Percentiles rank a stretch among this genome's conserved stretches.
Evolutionary conservation across 2,329 filamentous ascomycete genomes (phyloP).

Genomic region (Diaporthe sp.): DNA sequence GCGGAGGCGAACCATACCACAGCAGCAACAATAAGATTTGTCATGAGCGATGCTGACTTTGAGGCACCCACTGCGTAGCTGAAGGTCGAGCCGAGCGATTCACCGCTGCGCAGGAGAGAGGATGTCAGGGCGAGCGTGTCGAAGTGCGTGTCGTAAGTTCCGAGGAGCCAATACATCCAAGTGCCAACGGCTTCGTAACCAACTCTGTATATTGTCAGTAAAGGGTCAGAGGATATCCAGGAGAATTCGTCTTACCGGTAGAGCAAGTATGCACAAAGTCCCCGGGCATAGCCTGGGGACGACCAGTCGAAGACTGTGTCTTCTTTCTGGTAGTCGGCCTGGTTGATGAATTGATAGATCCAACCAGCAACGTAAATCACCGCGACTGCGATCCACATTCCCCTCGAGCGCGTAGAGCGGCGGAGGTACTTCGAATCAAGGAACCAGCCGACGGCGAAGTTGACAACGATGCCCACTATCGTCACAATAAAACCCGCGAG

Average conservation of each 20-base stretch:
- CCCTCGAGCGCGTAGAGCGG: conserved; percentile 37
- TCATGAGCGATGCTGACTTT: conserved; percentile 23
- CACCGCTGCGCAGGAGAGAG: conserved; percentile 20
- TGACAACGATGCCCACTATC: conserved; percentile 51
- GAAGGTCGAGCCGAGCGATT: conserved; percentile 15
- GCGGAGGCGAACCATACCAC: conserved; percentile 16
- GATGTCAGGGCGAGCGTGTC: conserved; percentile 24
- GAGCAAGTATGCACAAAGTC: conserved; percentile 16
- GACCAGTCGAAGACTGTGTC: conserved; percentile 27
- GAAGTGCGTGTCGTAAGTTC: conserved; percentile 23
- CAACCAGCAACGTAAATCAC: conserved; percentile 37
- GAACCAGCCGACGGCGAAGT: conserved; percentile 40
- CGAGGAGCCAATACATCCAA: conserved; percentile 28
- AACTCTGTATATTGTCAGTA: neutral
- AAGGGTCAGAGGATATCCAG: too few relatives aligned
- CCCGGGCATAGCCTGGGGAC: neutral
- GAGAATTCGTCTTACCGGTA: neutral
- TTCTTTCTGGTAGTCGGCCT: conserved; percentile 39
- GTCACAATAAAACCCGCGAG: conserved; percentile 53
- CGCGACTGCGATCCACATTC: conserved; percentile 38
- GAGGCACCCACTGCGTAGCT: conserved; percentile 21
- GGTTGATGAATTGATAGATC: conserved; percentile 39
- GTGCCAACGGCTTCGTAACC: conserved; percentile 13
- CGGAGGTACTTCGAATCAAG: conserved; percentile 38
- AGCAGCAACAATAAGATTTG: conserved; percentile 22